Evolutionary conservation across 2,329 filamentous ascomycete species (phyloP).

Genomic region (Sordariomycetes sp.): DNA sequence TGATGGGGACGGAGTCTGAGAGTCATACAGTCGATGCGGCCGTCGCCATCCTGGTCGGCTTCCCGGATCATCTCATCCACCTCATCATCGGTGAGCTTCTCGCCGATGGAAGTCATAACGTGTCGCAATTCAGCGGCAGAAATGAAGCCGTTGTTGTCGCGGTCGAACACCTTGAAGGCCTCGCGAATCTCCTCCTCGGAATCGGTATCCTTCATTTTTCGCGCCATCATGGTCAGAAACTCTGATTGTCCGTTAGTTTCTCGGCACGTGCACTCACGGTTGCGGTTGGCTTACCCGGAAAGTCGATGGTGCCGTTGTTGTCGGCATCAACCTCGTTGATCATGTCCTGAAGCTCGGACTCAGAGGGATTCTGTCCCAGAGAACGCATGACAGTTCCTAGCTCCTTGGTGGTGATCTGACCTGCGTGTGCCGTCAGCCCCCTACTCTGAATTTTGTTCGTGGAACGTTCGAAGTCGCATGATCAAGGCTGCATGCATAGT

Average conservation of each 20-base stretch:
- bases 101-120: constrained; percentile 86
- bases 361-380: constrained; percentile 80
- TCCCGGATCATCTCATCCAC: constrained; percentile 92
- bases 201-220: constrained; percentile 91
- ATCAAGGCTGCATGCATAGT: not conserved
- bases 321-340: constrained; percentile 90
- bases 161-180: constrained; percentile 83
- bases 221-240: constrained; percentile 88
- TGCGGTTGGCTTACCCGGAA: constrained; percentile 57
- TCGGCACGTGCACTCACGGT: not conserved
- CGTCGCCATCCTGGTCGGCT: constrained; percentile 82
- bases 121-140: constrained; percentile 81
- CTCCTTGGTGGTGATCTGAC: constrained; percentile 88
- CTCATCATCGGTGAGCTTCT: constrained; percentile 85
- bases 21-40: constrained; percentile 72
- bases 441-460: not conserved
- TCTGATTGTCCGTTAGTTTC: no score
- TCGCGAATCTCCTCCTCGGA: constrained; percentile 87
- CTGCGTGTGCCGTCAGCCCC: constrained; percentile 29
- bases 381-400: constrained; percentile 86
- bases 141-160: constrained; percentile 88
- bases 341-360: constrained; percentile 87
- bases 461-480: not conserved
- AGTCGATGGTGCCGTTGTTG: constrained; percentile 89
- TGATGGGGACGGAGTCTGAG: not conserved